Conservation (phyloP, 495 filamentous ascomycete genomes). For the Trichodelitschia bisporula region DNA sequence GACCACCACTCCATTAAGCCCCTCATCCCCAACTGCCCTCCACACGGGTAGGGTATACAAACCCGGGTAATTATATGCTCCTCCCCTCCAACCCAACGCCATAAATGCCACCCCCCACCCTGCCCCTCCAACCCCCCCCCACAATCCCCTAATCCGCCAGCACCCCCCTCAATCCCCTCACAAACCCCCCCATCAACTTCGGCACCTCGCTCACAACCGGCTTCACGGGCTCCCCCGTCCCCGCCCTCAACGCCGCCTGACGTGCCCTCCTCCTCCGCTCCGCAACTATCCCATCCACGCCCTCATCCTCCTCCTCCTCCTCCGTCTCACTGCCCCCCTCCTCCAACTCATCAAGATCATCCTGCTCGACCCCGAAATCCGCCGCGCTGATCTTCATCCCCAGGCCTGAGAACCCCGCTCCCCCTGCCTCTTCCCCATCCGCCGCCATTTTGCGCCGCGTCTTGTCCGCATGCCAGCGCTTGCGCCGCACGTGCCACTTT, state of each 20-base stretch:
- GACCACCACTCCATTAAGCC: too few relatives aligned
- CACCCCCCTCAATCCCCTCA: slow-evolving; percentile 64
- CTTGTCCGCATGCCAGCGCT: slow-evolving; percentile 94
- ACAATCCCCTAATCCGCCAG: slow-evolving; percentile 47
- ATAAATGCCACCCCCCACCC: too few relatives aligned
- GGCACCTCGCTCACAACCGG: slow-evolving; percentile 54
- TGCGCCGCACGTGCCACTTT: slow-evolving; percentile 78
- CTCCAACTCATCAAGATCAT: slow-evolving; percentile 12
- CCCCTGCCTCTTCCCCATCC: slow-evolving; percentile 22
- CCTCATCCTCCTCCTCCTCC: slow-evolving; percentile 41
- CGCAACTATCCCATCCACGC: slow-evolving; percentile 66
- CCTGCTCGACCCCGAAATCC: background rate
- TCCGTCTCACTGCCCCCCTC: slow-evolving; percentile 36
- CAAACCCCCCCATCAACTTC: slow-evolving; percentile 54
- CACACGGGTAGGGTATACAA: too few relatives aligned
- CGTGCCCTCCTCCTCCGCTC: slow-evolving; percentile 53
- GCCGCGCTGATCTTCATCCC: slow-evolving; percentile 19
- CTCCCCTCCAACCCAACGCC: too few relatives aligned
- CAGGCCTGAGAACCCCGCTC: slow-evolving; percentile 19
- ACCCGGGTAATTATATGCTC: too few relatives aligned
- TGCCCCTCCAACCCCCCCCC: too few relatives aligned
- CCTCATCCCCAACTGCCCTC: too few relatives aligned
- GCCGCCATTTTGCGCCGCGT: slow-evolving; percentile 97
- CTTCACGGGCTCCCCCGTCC: slow-evolving; percentile 76
- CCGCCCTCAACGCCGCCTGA: slow-evolving; percentile 56